These are phyloP conservation scores for Picocystis sp. DNA, from an alignment of 163 green algal genomes.

Conservation along the genomic window DNA sequence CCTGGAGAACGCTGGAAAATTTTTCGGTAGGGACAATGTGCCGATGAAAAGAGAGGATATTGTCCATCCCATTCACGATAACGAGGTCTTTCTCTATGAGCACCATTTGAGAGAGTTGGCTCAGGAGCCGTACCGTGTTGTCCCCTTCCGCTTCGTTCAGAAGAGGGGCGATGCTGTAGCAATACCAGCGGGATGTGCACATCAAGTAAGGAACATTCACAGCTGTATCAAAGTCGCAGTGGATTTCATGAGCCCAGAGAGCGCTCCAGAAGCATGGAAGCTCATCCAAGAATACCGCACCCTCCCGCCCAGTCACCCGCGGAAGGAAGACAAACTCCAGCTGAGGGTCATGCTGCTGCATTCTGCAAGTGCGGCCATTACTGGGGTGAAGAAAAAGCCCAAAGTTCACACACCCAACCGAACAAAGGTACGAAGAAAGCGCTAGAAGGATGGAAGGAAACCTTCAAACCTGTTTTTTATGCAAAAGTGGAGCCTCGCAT, in stretches of 20 bases:
- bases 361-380: no score
- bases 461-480: no score
- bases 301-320: no score
- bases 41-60: constrained; percentile 7
- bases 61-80: constrained; percentile 22
- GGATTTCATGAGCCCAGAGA: constrained; percentile 68
- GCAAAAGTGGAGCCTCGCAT: no score
- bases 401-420: no score
- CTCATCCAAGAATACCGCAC: no score
- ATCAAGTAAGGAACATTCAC: constrained; percentile 55
- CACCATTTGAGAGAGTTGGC: constrained; percentile 16
- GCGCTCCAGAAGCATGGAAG: neutral
- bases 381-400: no score
- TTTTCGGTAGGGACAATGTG: constrained; percentile 9
- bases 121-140: constrained; percentile 4
- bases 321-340: no score
- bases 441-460: no score
- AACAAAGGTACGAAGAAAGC: no score
- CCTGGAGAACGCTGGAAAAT: constrained; percentile 11
- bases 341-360: no score
- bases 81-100: constrained; percentile 20
- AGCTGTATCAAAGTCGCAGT: constrained; percentile 43
- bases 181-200: neutral
- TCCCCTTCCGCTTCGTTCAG: neutral
- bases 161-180: neutral